Evolutionary conservation across 345 rosid genomes (phyloP), one percentile per base, ranked within the genome.

Genomic region (Melastoma malabathricum): DNA sequence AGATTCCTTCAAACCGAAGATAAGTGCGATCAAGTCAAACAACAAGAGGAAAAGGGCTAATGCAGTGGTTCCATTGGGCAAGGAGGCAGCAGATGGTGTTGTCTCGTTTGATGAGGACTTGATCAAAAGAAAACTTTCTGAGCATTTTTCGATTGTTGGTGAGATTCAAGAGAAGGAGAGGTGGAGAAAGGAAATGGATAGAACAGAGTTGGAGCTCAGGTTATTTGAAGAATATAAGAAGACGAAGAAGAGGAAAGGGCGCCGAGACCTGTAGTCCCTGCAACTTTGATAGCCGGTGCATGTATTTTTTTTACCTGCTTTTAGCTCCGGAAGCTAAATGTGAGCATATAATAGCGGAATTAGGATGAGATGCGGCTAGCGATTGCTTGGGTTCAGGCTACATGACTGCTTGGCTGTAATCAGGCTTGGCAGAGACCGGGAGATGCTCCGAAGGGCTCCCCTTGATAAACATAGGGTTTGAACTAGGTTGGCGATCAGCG

Each of bases 101-200:
- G 31, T 20, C 18, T 44, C 29, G 15, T 15, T 62, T 10, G 71
- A 75, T 47, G 86, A 78, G 59, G 75, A 56, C 1, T 71, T 72
- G 66, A 38, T 92, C 52, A 70, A 31, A 47, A 73, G 65, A 66
- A 87, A 81, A 49, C 62, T 92, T 31, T 44, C 65, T 5, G 65
- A 62, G 59, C 95, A 79, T 60, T 87, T 81, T 51, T 53, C 18
- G 43, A 62, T 83, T 41, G 71, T 84, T 18, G 60, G 23, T 4
- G 72, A 72, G 56, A 70, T 87, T 6, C 81, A 76, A 63, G 94
- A 76, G 62, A 77, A 68, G 1, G 76, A 80, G 76, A 78, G 72
- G 56, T 59, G 75, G 65, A 73, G 80, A 43, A 44, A 49, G 10
- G 79, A 78, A 54, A 58, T 70, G 48, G 74, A 73, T 49, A 64